Evolutionary conservation across 345 rosid species (phyloP), one percentile per base, ranked within the genome.

Genomic region (Stellera chamaejasme): DNA sequence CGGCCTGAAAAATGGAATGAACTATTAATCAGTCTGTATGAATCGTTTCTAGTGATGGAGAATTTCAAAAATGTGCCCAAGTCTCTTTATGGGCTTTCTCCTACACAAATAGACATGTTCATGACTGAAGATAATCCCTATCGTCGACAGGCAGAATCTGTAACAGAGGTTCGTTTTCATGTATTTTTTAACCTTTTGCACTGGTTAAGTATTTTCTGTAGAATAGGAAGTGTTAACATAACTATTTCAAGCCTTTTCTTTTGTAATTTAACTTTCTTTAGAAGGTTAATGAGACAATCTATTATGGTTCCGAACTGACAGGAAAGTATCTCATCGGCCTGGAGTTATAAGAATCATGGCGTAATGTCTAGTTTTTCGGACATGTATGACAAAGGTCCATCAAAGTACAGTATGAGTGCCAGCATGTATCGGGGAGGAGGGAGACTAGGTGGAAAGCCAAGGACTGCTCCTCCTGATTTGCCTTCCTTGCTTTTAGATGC

Each of bases 401-500:
- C 81, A 39, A 79, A 75, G 58, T 82, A 77, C 49, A 78, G 85
- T 48, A 83, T 84, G 92, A 82, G 96, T 54, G 82, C 77, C 11
- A 84, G 79, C 66, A 88, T 83, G 91, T 74, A 83, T 50, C 75
- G 84, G 54, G 90, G 95, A 47, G 95, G 88, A 39, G 82, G 66
- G 2, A 74, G 91, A 41, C 84, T 81, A 44, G 66, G 69, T 42
- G 87, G 84, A 55, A 74, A 78, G 59, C 82, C 81, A 1, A 52
- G 65, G 56, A 61, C 81, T 70, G 82, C 88, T 68, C 95, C 97
- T 49, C 99, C 94, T 15, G 97, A 93, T 79, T 69, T 93, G 76
- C 96, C 94, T 39, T 93, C 97, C 32, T 70, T 81, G 78, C 91
- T 89, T 25, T 81, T 93, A 74, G 96, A 84, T 81, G 84, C 89